phyloP scores from a whole-genome alignment of 495 filamentous ascomycete species.

The Xylaria flabelliformis region DNA sequence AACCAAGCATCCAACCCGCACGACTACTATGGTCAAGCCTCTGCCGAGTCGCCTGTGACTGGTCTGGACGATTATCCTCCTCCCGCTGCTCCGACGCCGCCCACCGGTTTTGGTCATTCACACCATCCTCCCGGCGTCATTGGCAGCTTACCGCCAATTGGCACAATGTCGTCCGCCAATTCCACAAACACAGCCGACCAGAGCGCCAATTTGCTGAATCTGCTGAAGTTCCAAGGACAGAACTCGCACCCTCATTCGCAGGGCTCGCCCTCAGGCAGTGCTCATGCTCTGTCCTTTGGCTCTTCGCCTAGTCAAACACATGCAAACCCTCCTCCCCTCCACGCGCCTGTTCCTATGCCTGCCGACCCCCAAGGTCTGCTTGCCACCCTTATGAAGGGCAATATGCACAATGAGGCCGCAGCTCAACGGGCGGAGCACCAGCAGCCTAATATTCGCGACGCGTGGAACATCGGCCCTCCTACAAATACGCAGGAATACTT shows the following conservation, averaged over 20 bases:
- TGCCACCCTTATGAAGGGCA: slow-evolving; percentile 60
- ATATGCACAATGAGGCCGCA: slow-evolving; percentile 44
- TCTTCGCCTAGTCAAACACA: slow-evolving; percentile 25
- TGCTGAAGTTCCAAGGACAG: slow-evolving; percentile 72
- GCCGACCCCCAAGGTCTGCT: slow-evolving; percentile 58
- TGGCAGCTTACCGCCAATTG: slow-evolving; percentile 46
- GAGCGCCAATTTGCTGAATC: slow-evolving; percentile 78
- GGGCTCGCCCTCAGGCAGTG: slow-evolving; percentile 28
- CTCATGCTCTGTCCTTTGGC: slow-evolving; percentile 32
- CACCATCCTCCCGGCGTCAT: slow-evolving; percentile 47
- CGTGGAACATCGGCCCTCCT: slow-evolving; percentile 52
- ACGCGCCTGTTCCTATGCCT: slow-evolving; percentile 53
- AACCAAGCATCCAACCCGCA: slow-evolving; percentile 44
- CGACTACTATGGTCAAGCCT: slow-evolving; percentile 46
- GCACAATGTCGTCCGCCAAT: slow-evolving; percentile 42
- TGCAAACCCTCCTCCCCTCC: slow-evolving; percentile 45
- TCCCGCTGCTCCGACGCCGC: slow-evolving; percentile 56
- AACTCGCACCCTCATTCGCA: slow-evolving; percentile 45
- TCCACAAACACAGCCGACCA: slow-evolving; percentile 58
- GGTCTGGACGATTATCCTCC: slow-evolving; percentile 49
- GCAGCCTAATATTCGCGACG: slow-evolving; percentile 38
- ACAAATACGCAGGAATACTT: slow-evolving; percentile 59
- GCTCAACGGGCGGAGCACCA: slow-evolving; percentile 38
- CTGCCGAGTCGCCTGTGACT: slow-evolving; percentile 44
- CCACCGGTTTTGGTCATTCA: slow-evolving; percentile 45